Evolutionary conservation across 176 grass and related monocot species (phyloP).

Genomic region (Otatea glauca): DNA sequence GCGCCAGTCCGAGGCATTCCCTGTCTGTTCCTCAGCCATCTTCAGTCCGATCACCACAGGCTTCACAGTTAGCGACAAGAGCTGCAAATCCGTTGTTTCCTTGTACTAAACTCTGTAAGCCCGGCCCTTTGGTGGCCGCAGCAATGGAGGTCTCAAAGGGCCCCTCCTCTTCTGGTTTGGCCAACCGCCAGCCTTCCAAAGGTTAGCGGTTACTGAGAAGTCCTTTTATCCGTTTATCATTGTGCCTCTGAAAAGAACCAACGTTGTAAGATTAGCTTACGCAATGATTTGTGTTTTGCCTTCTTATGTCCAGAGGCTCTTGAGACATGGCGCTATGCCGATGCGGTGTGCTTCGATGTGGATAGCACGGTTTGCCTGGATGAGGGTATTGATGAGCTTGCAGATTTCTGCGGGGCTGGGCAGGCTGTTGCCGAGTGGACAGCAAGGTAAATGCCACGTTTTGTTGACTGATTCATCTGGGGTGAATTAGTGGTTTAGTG

Average conservation of each 20-base stretch:
- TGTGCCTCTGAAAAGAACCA: background rate
- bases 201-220: slow-evolving; percentile 31
- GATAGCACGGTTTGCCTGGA: slow-evolving; percentile 91
- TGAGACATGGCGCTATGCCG: slow-evolving; percentile 56
- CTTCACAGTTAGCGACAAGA: slow-evolving; percentile 10
- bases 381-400: slow-evolving; percentile 90
- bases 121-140: background rate
- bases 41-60: background rate
- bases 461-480: background rate
- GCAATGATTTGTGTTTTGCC: background rate
- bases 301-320: slow-evolving; percentile 50
- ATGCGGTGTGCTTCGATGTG: slow-evolving; percentile 89
- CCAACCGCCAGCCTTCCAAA: slow-evolving; percentile 43
- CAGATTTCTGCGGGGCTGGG: slow-evolving; percentile 79
- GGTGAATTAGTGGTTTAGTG: background rate
- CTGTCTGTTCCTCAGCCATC: background rate
- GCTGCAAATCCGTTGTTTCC: background rate
- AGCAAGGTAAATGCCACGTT: slow-evolving; percentile 50
- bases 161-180: background rate
- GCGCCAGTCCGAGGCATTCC: background rate
- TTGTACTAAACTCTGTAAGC: background rate
- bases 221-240: background rate
- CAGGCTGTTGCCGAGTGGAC: slow-evolving; percentile 91
- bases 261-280: background rate
- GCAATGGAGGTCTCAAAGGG: slow-evolving; percentile 41